Evolutionary conservation across 495 filamentous ascomycete genomes (phyloP).

Genomic region (Astrothelium subdiscretum): DNA sequence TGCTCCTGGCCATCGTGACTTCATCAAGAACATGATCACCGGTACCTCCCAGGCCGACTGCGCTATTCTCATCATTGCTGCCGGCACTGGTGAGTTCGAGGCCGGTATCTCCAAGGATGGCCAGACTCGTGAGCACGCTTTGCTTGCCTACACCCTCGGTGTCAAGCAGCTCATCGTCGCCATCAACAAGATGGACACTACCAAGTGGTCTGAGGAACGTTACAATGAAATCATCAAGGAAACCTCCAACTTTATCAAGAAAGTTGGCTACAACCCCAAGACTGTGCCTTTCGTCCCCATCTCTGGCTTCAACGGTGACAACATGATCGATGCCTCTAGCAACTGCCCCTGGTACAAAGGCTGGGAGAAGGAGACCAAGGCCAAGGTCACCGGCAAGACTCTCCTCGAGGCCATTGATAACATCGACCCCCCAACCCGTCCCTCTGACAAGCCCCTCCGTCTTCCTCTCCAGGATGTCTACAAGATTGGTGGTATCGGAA

Average conservation of each 20-base stretch:
- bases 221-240: constrained; percentile 99
- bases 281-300: constrained; percentile 95
- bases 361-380: constrained; percentile 99
- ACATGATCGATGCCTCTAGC: constrained; percentile 87
- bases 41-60: constrained; percentile 99
- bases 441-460: constrained; percentile 95
- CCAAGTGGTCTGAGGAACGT: constrained; percentile 92
- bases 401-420: constrained; percentile 97
- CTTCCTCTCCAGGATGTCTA: constrained; percentile 99
- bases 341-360: constrained; percentile 99
- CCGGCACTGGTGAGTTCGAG: constrained; percentile 99
- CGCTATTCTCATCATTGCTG: constrained; percentile 99
- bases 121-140: constrained; percentile 99
- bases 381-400: constrained; percentile 85
- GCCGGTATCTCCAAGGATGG: constrained; percentile 99
- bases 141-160: constrained; percentile 99
- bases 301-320: constrained; percentile 99
- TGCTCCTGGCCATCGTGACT: constrained; percentile 99
- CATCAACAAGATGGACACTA: constrained; percentile 99
- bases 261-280: constrained; percentile 99
- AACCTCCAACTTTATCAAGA: constrained; percentile 99
- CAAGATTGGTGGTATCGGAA: constrained; percentile 99
- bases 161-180: constrained; percentile 99
- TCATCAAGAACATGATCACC: constrained; percentile 99
- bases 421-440: constrained; percentile 87